A percentile compares a stretch with the other conserved stretches of the same genome.
phyloP scores from a whole-genome alignment of 1,284 basidiomycete species.

The Boletus holoroseus region DNA sequence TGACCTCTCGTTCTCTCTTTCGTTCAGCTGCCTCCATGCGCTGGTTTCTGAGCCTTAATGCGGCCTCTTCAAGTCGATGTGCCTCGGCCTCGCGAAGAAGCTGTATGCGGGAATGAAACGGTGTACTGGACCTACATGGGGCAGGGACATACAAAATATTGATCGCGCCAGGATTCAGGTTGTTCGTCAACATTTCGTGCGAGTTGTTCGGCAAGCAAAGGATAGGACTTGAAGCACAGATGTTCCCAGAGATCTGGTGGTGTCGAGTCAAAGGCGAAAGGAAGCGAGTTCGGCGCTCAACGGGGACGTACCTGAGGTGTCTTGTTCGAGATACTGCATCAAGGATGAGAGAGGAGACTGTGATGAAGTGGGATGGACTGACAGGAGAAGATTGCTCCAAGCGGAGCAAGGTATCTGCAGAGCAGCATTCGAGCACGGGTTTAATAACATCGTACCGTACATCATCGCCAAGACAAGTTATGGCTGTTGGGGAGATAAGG shows the following conservation, averaged over 20 bases:
- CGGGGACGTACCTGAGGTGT: conserved; percentile 50
- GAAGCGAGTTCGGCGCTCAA: background rate
- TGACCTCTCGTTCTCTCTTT: conserved; percentile 68
- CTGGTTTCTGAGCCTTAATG: conserved; percentile 54
- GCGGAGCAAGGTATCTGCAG: conserved; percentile 58
- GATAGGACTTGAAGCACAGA: conserved; percentile 56
- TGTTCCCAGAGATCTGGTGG: conserved; percentile 62
- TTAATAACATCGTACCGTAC: conserved; percentile 57
- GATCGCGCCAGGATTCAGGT: conserved; percentile 61
- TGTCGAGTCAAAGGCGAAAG: conserved; percentile 10
- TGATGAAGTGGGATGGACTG: conserved; percentile 29
- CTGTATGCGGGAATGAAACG: conserved; percentile 34
- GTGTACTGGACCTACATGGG: background rate
- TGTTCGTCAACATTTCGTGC: conserved; percentile 32
- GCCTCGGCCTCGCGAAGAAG: conserved; percentile 51
- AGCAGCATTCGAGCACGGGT: conserved; percentile 68
- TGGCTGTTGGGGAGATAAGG: conserved; percentile 37
- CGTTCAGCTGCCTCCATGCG: conserved; percentile 62
- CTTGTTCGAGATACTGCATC: conserved; percentile 48
- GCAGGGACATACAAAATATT: conserved; percentile 53
- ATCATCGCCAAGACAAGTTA: conserved; percentile 53
- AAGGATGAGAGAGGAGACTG: conserved; percentile 15
- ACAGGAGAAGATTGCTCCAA: conserved; percentile 68
- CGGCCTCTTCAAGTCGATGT: conserved; percentile 54
- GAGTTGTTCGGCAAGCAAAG: conserved; percentile 43